Percentiles rank a stretch among this genome's conserved stretches.
phyloP scores from a whole-genome alignment of 345 rosid genomes.

The Gossypium arboreum region DNA sequence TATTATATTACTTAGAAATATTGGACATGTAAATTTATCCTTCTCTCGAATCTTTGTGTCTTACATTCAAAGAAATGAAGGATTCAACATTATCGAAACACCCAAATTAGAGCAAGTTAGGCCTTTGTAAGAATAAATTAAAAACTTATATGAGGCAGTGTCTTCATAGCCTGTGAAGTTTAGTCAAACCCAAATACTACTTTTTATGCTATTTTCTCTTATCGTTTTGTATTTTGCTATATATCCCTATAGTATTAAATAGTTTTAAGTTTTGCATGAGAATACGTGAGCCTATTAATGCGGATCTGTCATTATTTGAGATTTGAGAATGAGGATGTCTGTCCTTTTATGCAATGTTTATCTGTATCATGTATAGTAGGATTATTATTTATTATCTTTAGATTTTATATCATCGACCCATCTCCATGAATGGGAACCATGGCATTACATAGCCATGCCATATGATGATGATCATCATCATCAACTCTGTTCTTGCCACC shows the following conservation, averaged over 20 bases:
- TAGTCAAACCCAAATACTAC: constrained; percentile 23
- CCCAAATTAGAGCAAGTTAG: too few relatives aligned
- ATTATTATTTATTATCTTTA: too few relatives aligned
- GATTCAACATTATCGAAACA: too few relatives aligned
- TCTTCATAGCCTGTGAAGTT: constrained; percentile 18
- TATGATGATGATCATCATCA: neutral
- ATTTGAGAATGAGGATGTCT: constrained; percentile 53
- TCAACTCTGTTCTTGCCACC: neutral
- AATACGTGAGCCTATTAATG: constrained; percentile 40
- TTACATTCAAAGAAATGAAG: too few relatives aligned
- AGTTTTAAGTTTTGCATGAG: constrained; percentile 33
- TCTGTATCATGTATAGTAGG: neutral
- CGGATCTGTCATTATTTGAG: constrained; percentile 33
- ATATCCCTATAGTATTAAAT: neutral
- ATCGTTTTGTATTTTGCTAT: neutral
- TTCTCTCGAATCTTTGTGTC: too few relatives aligned
- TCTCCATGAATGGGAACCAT: neutral
- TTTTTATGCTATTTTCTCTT: constrained; percentile 13
- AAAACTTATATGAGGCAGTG: too few relatives aligned
- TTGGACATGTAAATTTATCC: too few relatives aligned
- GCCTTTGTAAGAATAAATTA: too few relatives aligned
- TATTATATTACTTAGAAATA: too few relatives aligned
- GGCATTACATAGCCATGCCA: neutral
- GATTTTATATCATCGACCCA: neutral
- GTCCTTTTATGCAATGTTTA: constrained; percentile 28